Evolutionary conservation across 805 yeast genomes (phyloP).

Genomic region (Candida maltosa): DNA sequence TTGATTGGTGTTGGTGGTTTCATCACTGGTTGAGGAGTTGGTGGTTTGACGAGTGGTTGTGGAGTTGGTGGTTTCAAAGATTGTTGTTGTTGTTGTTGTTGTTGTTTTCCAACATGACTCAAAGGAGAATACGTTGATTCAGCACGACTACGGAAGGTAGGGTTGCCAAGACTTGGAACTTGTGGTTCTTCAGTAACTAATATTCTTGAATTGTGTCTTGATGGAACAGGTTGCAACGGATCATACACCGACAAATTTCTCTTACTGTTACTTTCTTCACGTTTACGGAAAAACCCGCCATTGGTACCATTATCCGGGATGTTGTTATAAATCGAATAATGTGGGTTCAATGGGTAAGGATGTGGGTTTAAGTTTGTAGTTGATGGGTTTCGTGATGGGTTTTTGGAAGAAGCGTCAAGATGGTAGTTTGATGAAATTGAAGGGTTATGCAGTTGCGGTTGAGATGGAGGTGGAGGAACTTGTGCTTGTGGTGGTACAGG

Average conservation of each 20-base stretch:
- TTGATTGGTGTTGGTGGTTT: too few relatives aligned
- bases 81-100: conserved; percentile 8
- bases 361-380: conserved; percentile 37
- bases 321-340: conserved; percentile 24
- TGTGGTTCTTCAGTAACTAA: conserved; percentile 8
- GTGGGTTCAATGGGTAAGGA: conserved; percentile 33
- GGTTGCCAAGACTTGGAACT: conserved; percentile 2
- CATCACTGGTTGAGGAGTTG: too few relatives aligned
- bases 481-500: too few relatives aligned
- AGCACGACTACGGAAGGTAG: conserved; percentile 9
- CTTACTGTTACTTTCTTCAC: too few relatives aligned
- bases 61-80: conserved; percentile 1
- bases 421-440: conserved; percentile 11
- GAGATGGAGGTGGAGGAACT: conserved; percentile 4
- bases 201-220: conserved; percentile 12
- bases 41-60: too few relatives aligned
- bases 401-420: conserved; percentile 7
- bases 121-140: conserved; percentile 16
- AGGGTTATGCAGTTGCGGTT: conserved; percentile 6
- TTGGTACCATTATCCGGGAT: conserved; percentile 1
- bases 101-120: conserved; percentile 13
- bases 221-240: conserved; percentile 31
- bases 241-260: conserved; percentile 36
- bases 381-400: conserved; percentile 14
- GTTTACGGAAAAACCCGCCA: too few relatives aligned